Conservation (phyloP, 257 asterid genomes). For the Gentiana macrophylla region DNA sequence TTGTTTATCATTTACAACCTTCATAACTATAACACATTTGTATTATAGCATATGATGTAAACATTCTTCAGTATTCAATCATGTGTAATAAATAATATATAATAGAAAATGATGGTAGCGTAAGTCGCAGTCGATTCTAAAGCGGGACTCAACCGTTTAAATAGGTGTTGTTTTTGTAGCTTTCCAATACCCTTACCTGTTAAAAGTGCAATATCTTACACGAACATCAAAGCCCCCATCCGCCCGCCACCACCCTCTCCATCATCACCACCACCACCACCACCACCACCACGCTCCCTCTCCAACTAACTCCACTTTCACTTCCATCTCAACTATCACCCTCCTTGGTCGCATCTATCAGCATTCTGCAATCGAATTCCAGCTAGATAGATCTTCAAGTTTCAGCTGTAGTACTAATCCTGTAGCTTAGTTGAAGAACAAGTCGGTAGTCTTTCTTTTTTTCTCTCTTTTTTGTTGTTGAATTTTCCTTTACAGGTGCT, state of each 20-base stretch:
- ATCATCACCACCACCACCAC: constrained; percentile 3
- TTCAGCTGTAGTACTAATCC: not conserved
- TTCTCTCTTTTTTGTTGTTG: not conserved
- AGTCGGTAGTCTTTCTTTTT: too few species aligned
- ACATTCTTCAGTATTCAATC: too few species aligned
- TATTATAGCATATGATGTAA: too few species aligned
- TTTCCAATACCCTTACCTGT: constrained; percentile 45
- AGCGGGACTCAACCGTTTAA: not conserved
- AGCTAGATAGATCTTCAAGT: constrained; percentile 15
- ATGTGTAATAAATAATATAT: too few species aligned
- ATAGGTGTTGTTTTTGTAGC: constrained; percentile 42
- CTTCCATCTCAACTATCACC: constrained; percentile 15
- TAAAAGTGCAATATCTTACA: constrained; percentile 26
- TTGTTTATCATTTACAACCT: too few species aligned
- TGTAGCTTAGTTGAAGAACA: not conserved
- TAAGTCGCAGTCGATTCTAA: too few species aligned
- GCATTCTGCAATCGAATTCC: constrained; percentile 10
- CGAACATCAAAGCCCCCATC: constrained; percentile 8
- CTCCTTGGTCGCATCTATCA: constrained; percentile 3
- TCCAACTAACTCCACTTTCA: constrained; percentile 15
- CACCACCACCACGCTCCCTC: constrained; percentile 12
- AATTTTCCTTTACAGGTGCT: not conserved
- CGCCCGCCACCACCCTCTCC: constrained; percentile 6
- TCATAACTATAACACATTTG: too few species aligned
- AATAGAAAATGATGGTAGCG: too few species aligned